phyloP scores from a whole-genome alignment of 345 rosid genomes.

The Schrenkiella parvula region DNA sequence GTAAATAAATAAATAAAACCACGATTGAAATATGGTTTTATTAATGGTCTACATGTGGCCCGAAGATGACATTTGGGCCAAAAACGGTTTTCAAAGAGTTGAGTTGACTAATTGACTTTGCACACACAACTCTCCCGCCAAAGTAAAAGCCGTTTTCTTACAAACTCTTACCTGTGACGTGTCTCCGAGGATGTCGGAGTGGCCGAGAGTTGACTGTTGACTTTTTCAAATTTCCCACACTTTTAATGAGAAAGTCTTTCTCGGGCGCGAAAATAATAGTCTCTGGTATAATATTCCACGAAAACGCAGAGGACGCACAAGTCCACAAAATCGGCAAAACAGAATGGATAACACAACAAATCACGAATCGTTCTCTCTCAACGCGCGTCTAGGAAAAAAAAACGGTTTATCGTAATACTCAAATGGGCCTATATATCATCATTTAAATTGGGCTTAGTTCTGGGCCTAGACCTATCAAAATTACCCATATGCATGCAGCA shows the following conservation, averaged over 20 bases:
- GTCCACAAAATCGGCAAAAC: not conserved
- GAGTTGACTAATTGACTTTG: slow-evolving; percentile 9
- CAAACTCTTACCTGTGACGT: slow-evolving; percentile 13
- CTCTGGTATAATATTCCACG: not conserved
- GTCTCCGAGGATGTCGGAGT: slow-evolving; percentile 13
- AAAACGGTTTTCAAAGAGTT: not conserved
- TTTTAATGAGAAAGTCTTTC: not conserved
- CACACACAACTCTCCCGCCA: slow-evolving; percentile 8
- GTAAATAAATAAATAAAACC: not conserved
- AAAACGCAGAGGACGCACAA: not conserved
- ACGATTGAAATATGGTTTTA: not conserved
- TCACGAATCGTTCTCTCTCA: not conserved
- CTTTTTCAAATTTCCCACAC: not conserved
- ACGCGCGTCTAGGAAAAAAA: not conserved
- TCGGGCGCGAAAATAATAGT: not conserved
- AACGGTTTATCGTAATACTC: not conserved
- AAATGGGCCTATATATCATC: not conserved
- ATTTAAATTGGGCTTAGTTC: not conserved
- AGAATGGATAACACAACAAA: not conserved
- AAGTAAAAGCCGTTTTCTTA: slow-evolving; percentile 16
- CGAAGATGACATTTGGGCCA: slow-evolving; percentile 3
- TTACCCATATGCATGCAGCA: no score
- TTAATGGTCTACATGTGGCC: not conserved
- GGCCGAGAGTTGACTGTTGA: slow-evolving; percentile 13
- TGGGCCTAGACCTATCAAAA: not conserved